Evolutionary conservation across 441 rosid species (phyloP).

Genomic region (Gossypium trilobum): DNA sequence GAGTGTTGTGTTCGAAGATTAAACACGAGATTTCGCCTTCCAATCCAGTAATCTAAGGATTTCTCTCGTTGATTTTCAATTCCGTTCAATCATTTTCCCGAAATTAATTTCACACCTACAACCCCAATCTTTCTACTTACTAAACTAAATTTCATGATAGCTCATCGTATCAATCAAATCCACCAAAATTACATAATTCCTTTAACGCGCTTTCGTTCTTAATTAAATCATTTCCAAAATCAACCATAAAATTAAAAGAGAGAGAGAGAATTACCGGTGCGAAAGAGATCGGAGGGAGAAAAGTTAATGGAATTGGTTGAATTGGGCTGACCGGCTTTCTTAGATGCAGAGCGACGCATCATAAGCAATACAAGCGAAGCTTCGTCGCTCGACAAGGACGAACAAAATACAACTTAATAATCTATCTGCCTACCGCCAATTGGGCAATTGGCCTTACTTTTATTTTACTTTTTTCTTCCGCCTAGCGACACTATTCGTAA

Average conservation of each 20-base stretch:
- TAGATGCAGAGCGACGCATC: slow-evolving; percentile 86
- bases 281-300: slow-evolving; percentile 75
- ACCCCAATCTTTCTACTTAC: neutral
- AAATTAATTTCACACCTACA: neutral
- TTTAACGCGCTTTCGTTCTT: neutral
- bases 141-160: neutral
- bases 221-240: neutral
- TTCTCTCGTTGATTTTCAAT: neutral
- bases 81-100: neutral
- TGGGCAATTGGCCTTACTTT: neutral
- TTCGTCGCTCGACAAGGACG: neutral
- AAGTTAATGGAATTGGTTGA: slow-evolving; percentile 45
- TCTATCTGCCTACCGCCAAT: neutral
- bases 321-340: slow-evolving; percentile 61
- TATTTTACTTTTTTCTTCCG: neutral
- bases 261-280: slow-evolving; percentile 47
- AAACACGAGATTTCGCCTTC: too few species aligned
- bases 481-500: neutral
- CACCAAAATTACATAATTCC: neutral
- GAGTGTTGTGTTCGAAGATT: neutral
- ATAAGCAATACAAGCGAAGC: slow-evolving; percentile 28
- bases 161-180: neutral
- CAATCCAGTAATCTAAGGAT: neutral
- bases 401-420: neutral
- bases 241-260: neutral